Percentiles rank a stretch among this genome's conserved stretches.
phyloP scores from a whole-genome alignment of 106 monocot genomes.

The Vanilla planifolia region DNA sequence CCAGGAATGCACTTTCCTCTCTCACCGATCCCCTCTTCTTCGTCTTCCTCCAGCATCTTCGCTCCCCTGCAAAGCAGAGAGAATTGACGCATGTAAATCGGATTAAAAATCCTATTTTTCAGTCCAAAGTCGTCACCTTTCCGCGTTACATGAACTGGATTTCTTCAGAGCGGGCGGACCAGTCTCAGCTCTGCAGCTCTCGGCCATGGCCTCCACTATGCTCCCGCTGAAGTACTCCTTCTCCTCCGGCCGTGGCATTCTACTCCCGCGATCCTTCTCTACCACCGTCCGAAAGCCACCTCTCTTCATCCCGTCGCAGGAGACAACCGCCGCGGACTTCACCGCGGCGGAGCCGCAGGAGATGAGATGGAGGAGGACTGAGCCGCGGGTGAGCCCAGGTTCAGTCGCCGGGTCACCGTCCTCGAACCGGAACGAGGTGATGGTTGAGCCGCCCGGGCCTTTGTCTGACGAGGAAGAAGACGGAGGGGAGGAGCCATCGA shows the following conservation, averaged over 20 bases:
- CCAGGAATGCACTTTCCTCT: constrained; percentile 57
- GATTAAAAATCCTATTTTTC: background rate
- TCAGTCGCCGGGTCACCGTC: constrained; percentile 13
- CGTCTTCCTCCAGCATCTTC: constrained; percentile 25
- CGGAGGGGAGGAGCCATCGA: constrained; percentile 38
- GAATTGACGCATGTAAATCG: background rate
- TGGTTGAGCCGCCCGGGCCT: background rate
- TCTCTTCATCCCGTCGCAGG: constrained; percentile 26
- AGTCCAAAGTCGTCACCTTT: constrained; percentile 36
- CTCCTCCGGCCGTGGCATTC: constrained; percentile 40
- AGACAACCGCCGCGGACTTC: background rate
- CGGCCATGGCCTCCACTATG: constrained; percentile 53
- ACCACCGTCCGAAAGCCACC: constrained; percentile 19
- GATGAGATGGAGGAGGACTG: constrained; percentile 72
- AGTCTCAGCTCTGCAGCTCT: background rate
- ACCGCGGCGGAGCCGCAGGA: constrained; percentile 48
- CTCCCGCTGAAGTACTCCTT: constrained; percentile 97
- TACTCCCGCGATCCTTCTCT: constrained; percentile 38
- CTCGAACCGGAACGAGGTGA: constrained; percentile 11
- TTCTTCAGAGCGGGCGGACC: constrained; percentile 54
- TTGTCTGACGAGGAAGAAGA: constrained; percentile 68
- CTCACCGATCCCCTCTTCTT: constrained; percentile 18
- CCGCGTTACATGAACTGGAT: constrained; percentile 72
- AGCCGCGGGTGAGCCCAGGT: constrained; percentile 18
- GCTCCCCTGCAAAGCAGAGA: constrained; percentile 28